Evolutionary conservation across 2,329 filamentous ascomycete genomes (phyloP), one percentile per base, ranked within the genome.

Genomic region (Stagonosporopsis chrysanthemi): DNA sequence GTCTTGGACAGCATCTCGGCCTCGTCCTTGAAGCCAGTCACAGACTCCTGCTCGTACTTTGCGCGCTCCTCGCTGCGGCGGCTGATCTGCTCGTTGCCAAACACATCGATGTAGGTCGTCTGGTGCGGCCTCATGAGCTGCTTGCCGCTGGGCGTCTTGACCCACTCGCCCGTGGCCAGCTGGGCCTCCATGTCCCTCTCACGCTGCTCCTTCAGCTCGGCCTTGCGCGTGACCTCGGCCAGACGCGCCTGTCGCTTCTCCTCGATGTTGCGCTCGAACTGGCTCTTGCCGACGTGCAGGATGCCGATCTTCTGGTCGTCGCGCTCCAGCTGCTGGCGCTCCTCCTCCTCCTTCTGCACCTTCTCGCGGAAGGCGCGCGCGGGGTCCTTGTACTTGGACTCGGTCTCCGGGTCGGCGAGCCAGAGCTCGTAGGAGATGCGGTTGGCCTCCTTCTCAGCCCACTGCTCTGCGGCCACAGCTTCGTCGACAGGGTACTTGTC

Each of bases 391-490:
- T 75, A 74, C 53, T 75, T 75, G 35, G 71, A 74, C 56, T 74
- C 72, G 28, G 73, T 75, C 33, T 75, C 73, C 0, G 73, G 73
- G 55, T 75, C 71, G n/a, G 69, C 69, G 11, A 75, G 63, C 72
- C 73, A 73, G 4, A 77, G 60, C 58, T 77, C 73, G 39, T 73
- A 72, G 23, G 75, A 64, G n/a, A 78, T 73, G 41, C 72, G 67
- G 54, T 76, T 74, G 2, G 74, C 75, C 53, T 78, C 75, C 39
- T 64, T 69, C 61, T 76, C 72, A 6, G 75, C 74, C 74, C 75
- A 78, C 51, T 73, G 71, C 46, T 75, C 70, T 9, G 77, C 77
- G 14, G 75, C 75, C 1, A 70, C 68, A 44, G 76, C 75, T 49
- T 78, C 77, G 58, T 78, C 76, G 28, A 78, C 66, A n/a, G 77